Conservation (phyloP, 805 yeast genomes). For the Myxozyma neglecta region DNA sequence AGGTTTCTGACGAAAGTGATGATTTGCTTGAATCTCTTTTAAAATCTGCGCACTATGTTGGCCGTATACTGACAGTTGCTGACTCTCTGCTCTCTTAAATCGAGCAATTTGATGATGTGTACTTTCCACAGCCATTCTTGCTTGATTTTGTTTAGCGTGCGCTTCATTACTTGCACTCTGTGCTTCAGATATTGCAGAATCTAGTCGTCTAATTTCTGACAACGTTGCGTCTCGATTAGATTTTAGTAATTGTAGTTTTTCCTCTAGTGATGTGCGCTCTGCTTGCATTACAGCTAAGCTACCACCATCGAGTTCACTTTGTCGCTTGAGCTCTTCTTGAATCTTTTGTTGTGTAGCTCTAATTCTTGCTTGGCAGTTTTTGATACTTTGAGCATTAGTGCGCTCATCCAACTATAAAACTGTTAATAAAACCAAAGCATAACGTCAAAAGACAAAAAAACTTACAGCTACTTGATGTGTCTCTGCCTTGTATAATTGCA, state of each 20-base stretch:
- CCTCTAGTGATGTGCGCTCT: slow-evolving; percentile 1
- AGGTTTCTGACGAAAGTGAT: slow-evolving; percentile 53
- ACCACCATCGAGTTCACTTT: slow-evolving; percentile 3
- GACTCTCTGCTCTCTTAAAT: slow-evolving; percentile 27
- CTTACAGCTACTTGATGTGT: slow-evolving; percentile 8
- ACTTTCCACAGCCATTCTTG: slow-evolving; percentile 21
- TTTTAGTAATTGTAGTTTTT: neutral
- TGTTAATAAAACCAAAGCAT: neutral
- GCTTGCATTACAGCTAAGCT: slow-evolving; percentile 2
- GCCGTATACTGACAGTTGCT: slow-evolving; percentile 53
- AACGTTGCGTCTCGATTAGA: neutral
- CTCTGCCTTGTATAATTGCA: neutral
- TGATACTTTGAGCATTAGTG: neutral
- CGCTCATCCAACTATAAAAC: slow-evolving; percentile 1
- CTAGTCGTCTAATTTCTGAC: slow-evolving; percentile 17
- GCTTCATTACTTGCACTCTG: slow-evolving; percentile 32
- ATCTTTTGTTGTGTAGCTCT: neutral
- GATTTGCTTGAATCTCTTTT: slow-evolving; percentile 43
- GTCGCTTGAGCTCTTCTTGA: neutral
- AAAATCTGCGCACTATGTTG: slow-evolving; percentile 46
- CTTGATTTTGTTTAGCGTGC: neutral
- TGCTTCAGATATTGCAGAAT: slow-evolving; percentile 35
- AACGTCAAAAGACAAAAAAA: neutral
- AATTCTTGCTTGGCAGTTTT: neutral
- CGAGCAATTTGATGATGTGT: slow-evolving; percentile 3